Evolutionary conservation across 129 eudicot genomes (phyloP).

Genomic region (Arctium minus): DNA sequence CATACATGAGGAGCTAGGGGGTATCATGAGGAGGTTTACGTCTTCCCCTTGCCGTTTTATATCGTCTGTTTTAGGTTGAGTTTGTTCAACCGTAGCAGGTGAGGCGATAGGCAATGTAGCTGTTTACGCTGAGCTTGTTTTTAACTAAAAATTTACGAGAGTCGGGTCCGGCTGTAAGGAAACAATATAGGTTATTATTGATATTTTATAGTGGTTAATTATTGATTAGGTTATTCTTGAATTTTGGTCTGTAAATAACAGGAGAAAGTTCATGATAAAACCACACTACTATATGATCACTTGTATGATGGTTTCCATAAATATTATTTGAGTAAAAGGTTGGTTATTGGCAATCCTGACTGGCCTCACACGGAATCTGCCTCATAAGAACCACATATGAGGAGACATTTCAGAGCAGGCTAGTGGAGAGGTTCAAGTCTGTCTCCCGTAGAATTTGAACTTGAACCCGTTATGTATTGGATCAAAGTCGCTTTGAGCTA

Average conservation of each 20-base stretch:
- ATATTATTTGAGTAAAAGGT: not conserved
- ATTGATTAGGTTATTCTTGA: slow-evolving; percentile 16
- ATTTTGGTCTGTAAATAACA: slow-evolving; percentile 27
- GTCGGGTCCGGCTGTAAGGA: slow-evolving; percentile 9
- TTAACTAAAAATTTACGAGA: not conserved
- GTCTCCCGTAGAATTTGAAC: too few species aligned
- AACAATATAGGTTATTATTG: slow-evolving; percentile 14
- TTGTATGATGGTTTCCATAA: not conserved
- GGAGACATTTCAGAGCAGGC: too few species aligned
- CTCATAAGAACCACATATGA: too few species aligned
- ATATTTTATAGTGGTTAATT: slow-evolving; percentile 14
- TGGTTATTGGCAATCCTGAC: too few species aligned
- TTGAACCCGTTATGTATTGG: too few species aligned
- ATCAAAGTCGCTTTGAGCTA: too few species aligned
- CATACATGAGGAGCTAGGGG: not conserved
- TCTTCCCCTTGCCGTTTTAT: not conserved
- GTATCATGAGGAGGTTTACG: not conserved
- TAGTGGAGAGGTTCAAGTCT: too few species aligned
- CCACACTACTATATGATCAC: slow-evolving; percentile 7
- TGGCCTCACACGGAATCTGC: too few species aligned
- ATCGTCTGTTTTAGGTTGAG: slow-evolving; percentile 2
- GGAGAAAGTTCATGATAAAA: slow-evolving; percentile 23
- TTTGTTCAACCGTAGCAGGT: slow-evolving; percentile 2
- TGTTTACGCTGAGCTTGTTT: not conserved
- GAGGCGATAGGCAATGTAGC: slow-evolving; percentile 12